These are phyloP conservation scores for Tetracladium setigerum DNA, from an alignment of 495 filamentous ascomycete species.

Conservation along the genomic window DNA sequence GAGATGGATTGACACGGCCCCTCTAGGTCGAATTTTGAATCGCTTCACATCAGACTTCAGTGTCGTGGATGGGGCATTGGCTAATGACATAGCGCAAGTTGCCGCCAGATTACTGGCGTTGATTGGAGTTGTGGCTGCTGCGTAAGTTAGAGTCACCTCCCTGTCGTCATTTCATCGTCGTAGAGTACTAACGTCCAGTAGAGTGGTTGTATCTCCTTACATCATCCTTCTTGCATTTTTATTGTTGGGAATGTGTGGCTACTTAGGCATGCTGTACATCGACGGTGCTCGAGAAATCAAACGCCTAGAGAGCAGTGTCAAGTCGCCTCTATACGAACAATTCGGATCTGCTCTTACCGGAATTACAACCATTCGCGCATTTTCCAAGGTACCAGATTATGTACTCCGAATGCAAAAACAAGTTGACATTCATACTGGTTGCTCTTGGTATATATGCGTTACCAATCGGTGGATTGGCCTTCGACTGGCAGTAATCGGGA, in stretches of 20 bases:
- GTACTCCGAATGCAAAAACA: conserved; percentile 56
- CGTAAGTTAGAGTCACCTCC: conserved; percentile 2
- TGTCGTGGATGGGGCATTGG: conserved; percentile 57
- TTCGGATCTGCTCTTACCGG: conserved; percentile 65
- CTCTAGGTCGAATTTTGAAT: conserved; percentile 70
- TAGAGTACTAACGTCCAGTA: conserved; percentile 1
- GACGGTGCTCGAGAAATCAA: conserved; percentile 68
- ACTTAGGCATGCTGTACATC: conserved; percentile 54
- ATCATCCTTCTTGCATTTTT: conserved; percentile 49
- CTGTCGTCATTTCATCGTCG: not conserved
- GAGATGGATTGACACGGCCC: conserved; percentile 76
- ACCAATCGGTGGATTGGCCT: conserved; percentile 71
- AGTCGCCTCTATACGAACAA: conserved; percentile 71
- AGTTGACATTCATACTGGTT: conserved; percentile 55
- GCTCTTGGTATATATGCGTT: conserved; percentile 61
- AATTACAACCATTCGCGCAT: conserved; percentile 69
- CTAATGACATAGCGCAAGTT: conserved; percentile 49
- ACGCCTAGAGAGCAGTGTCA: conserved; percentile 63
- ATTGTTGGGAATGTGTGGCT: conserved; percentile 47
- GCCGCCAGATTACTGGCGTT: conserved; percentile 43
- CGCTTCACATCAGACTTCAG: conserved; percentile 75
- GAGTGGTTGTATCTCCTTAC: conserved; percentile 53
- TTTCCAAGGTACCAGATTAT: conserved; percentile 55
- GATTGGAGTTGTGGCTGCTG: conserved; percentile 51
- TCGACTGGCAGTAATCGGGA: conserved; percentile 62